phyloP scores from a whole-genome alignment of 2,329 filamentous ascomycete species.

The Atkinsonella texensis region DNA sequence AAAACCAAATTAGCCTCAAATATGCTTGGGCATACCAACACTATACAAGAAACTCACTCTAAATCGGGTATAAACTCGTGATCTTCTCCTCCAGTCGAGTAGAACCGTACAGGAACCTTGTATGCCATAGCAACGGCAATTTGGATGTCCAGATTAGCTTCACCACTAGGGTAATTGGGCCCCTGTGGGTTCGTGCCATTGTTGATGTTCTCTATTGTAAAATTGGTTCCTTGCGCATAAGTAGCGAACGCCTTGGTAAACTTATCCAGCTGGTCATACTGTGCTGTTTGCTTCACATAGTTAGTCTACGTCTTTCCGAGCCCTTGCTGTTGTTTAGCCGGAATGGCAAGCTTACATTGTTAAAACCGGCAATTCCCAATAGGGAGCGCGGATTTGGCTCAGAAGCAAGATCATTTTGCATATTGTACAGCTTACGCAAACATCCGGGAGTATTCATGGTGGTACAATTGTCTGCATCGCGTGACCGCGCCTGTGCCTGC shows the following conservation, averaged over 20 bases:
- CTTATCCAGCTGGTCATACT: constrained; percentile 39
- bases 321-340: not conserved
- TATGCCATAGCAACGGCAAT: constrained; percentile 22
- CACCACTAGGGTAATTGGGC: constrained; percentile 16
- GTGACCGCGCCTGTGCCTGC: not conserved
- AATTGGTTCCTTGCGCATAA: constrained; percentile 37
- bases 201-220: constrained; percentile 45
- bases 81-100: constrained; percentile 20
- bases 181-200: constrained; percentile 40
- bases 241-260: constrained; percentile 45
- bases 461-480: constrained; percentile 21
- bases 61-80: constrained; percentile 20
- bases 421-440: constrained; percentile 31
- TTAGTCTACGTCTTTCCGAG: not conserved
- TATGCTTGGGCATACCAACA: not conserved
- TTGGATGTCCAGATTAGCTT: constrained; percentile 28
- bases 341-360: constrained; percentile 17
- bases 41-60: constrained; percentile 17
- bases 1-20: not conserved
- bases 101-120: constrained; percentile 22
- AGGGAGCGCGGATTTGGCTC: constrained; percentile 48
- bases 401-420: constrained; percentile 34
- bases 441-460: constrained; percentile 30
- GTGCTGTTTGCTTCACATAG: constrained; percentile 32
- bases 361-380: constrained; percentile 46